Conservation (phyloP, 2,329 filamentous ascomycete species). For the Lachnellula occidentalis region DNA sequence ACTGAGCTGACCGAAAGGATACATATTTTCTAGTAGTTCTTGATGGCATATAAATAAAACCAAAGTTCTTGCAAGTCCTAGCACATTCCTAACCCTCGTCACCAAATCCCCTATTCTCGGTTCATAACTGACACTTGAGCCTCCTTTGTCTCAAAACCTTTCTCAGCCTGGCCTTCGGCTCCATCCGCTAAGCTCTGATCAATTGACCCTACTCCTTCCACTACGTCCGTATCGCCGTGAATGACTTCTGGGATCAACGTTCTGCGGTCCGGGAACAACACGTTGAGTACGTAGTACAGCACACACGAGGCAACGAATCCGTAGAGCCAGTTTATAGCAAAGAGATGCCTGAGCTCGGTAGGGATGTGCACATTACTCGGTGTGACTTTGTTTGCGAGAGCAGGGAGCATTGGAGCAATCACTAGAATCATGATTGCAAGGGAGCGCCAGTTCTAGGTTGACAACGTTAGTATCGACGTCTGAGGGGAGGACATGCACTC, state of each 20-base stretch:
- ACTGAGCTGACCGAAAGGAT: too few relatives aligned
- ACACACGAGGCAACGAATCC: conserved; percentile 9
- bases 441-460: conserved; percentile 8
- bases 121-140: background rate
- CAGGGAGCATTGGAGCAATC: conserved; percentile 9
- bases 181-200: conserved; percentile 3
- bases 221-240: conserved; percentile 2
- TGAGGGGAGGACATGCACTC: background rate
- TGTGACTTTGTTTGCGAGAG: conserved; percentile 7
- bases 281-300: conserved; percentile 9
- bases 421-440: conserved; percentile 6
- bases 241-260: conserved; percentile 4
- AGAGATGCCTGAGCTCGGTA: conserved; percentile 3
- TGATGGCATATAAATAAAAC: too few relatives aligned
- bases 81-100: background rate
- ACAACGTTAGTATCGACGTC: background rate
- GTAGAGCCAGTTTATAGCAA: conserved; percentile 11
- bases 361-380: conserved; percentile 7
- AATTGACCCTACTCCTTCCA: conserved; percentile 1
- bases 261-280: conserved; percentile 3
- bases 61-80: too few relatives aligned
- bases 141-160: conserved; percentile 1
- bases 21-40: too few relatives aligned
- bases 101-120: background rate
- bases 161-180: conserved; percentile 3